Evolutionary conservation across 2,329 filamentous ascomycete species (phyloP), one percentile per base, ranked within the genome.

Genomic region (Didymellaceae sp.): DNA sequence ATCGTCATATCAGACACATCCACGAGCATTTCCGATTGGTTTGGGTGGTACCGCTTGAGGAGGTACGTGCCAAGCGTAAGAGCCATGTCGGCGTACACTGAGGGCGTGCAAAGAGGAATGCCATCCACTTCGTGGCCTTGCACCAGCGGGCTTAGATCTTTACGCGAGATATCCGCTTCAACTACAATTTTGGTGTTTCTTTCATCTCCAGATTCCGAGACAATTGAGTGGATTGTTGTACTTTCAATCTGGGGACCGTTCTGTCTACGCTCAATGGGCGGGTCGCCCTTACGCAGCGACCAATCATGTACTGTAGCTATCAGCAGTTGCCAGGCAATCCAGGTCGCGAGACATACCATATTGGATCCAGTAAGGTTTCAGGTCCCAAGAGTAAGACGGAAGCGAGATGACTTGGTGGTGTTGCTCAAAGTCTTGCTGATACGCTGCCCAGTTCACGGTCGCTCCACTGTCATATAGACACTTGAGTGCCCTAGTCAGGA

Each of bases 331-430:
- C n/a, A n/a, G n/a, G n/a, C n/a, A n/a, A n/a, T n/a, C n/a, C n/a
- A n/a, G n/a, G n/a, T n/a, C n/a, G n/a, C n/a, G n/a, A n/a, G n/a
- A n/a, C n/a, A n/a, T n/a, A n/a, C n/a, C n/a, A 57, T 75, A 76
- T 18, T 65, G 58, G 1, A 74, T 63, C 72, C 73, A 75, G 60
- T 72, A 74, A n/a, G 63, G 52, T 52, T 75, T 74, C 11, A 65
- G 32, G 22, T 75, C 59, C 62, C 63, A 76, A 4, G 25, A 28
- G 42, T 75, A 75, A 2, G 65, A 46, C 2, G 85, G 61, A 0
- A 65, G 47, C 2, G 31, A 13, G 2, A 61, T 10, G 1, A 63
- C 43, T 7, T 32, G 16, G 17, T 45, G 55, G 0, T 31, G 45
- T 2, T 20, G 5, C 16, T 26, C 67, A 20, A 80, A 75, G 5